phyloP scores from a whole-genome alignment of 345 rosid genomes.

The Acer campestre region DNA sequence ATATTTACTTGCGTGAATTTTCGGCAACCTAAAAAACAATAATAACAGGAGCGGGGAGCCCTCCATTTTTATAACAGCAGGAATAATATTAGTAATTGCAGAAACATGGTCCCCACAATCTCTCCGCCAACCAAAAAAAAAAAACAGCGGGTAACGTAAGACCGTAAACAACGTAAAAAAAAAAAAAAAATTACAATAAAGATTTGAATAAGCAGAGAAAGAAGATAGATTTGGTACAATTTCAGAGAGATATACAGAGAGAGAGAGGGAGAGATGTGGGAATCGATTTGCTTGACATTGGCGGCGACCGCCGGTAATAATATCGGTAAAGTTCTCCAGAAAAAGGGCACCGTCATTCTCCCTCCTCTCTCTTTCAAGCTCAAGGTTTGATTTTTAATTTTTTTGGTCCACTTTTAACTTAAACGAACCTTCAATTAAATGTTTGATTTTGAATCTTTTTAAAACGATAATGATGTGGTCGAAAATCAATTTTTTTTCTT shows the following conservation, averaged over 20 bases:
- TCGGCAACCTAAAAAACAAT: no score
- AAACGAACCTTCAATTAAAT: no score
- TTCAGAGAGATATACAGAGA: neutral
- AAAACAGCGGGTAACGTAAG: conserved; percentile 13
- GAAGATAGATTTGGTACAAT: neutral
- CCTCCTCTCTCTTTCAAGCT: conserved; percentile 98
- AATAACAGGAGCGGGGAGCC: neutral
- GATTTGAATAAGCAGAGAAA: neutral
- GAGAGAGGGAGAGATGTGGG: conserved; percentile 64
- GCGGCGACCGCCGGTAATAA: conserved; percentile 98
- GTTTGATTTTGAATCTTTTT: no score
- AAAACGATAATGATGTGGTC: no score
- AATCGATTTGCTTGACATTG: conserved; percentile 77
- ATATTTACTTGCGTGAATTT: no score
- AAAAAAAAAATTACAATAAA: neutral
- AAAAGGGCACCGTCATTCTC: conserved; percentile 92
- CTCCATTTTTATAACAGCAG: neutral
- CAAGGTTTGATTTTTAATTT: conserved; percentile 46
- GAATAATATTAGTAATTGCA: neutral
- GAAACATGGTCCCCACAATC: neutral
- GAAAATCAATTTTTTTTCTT: no score
- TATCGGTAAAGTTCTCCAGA: conserved; percentile 93
- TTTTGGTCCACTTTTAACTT: neutral
- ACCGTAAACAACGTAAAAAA: neutral
- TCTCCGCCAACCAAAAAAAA: neutral